phyloP scores from a whole-genome alignment of 306 rosid genomes.

The Prunus padus region DNA sequence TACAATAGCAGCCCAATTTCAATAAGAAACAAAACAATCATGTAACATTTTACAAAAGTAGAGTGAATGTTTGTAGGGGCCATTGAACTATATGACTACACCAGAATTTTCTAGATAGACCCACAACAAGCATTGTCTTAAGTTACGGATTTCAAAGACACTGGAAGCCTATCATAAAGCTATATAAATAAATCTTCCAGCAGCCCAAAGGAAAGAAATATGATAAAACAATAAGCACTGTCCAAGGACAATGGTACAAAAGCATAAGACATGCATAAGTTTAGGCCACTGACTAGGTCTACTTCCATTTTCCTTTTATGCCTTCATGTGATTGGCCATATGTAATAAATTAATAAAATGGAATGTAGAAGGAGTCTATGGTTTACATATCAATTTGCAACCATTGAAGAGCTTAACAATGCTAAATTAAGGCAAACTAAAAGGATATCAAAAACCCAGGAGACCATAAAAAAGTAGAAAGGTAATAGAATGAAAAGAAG shows the following conservation, averaged over 20 bases:
- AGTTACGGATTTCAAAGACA: neutral
- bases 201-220: neutral
- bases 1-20: neutral
- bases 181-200: neutral
- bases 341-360: too few species aligned
- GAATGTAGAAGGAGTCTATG: too few species aligned
- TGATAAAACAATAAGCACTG: neutral
- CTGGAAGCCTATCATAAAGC: neutral
- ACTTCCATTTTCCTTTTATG: too few species aligned
- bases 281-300: too few species aligned
- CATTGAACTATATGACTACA: neutral
- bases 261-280: neutral
- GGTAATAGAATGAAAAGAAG: neutral
- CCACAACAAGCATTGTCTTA: neutral
- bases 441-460: neutral
- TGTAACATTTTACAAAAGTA: neutral
- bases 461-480: neutral
- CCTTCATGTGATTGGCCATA: too few species aligned
- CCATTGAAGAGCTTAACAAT: neutral
- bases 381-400: neutral
- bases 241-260: constrained; percentile 9
- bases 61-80: neutral
- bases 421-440: neutral
- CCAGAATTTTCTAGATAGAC: neutral
- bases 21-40: neutral